These are phyloP conservation scores for Talaromyces sp. DNA, from an alignment of 2,329 filamentous ascomycete genomes.

Conservation along the genomic window DNA sequence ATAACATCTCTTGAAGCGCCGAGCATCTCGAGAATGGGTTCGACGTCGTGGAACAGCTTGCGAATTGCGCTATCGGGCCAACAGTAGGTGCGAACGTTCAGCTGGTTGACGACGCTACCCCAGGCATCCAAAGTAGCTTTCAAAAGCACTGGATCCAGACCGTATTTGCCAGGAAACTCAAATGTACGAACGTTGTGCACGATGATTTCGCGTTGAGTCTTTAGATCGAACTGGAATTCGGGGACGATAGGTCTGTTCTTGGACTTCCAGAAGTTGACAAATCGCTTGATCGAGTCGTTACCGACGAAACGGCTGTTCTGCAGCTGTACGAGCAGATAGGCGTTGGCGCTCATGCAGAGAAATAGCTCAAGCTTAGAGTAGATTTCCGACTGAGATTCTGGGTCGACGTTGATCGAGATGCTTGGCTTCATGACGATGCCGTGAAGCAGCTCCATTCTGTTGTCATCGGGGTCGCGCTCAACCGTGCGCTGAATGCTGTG, in stretches of 20 bases:
- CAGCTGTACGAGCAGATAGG: constrained; percentile 45
- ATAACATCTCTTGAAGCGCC: constrained; percentile 41
- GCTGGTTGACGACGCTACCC: constrained; percentile 46
- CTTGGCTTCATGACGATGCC: constrained; percentile 25
- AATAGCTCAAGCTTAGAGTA: constrained; percentile 47
- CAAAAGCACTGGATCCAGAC: constrained; percentile 38
- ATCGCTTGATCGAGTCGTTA: constrained; percentile 37
- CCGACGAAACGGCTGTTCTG: constrained; percentile 36
- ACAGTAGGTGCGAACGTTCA: constrained; percentile 52
- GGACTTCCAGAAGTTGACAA: constrained; percentile 41
- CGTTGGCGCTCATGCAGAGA: constrained; percentile 44
- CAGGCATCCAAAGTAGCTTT: constrained; percentile 50
- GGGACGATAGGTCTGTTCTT: constrained; percentile 49
- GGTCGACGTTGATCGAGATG: constrained; percentile 40
- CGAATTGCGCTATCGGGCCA: constrained; percentile 48
- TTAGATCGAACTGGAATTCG: constrained; percentile 53
- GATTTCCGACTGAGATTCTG: constrained; percentile 41
- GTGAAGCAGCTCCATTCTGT: constrained; percentile 16
- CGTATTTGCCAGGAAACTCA: constrained; percentile 44
- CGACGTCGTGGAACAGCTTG: constrained; percentile 50
- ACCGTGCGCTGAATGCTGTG: constrained; percentile 11
- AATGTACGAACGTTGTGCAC: constrained; percentile 45
- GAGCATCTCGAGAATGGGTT: constrained; percentile 50
- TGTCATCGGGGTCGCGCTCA: constrained; percentile 8
- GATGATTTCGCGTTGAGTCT: constrained; percentile 50